Conservation (phyloP, 2,329 filamentous ascomycete species). For the Fusarium sp. region DNA sequence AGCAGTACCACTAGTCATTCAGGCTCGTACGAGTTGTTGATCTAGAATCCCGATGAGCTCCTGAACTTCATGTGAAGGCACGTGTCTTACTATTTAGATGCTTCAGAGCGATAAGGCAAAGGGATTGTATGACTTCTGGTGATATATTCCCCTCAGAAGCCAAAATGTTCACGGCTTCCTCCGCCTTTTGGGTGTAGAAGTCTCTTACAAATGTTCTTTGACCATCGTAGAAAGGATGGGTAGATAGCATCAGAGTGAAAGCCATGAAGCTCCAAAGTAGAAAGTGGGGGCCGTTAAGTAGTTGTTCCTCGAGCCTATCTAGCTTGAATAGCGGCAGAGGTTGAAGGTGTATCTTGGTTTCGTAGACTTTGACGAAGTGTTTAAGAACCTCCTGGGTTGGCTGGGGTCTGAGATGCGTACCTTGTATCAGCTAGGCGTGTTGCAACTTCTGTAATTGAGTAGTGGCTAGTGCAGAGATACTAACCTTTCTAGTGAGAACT, state of each 20-base stretch:
- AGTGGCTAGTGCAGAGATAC: neutral
- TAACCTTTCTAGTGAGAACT: neutral
- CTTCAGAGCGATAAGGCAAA: neutral
- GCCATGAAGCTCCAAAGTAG: neutral
- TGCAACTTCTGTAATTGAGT: accelerated
- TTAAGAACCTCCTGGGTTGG: neutral
- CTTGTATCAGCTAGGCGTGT: neutral
- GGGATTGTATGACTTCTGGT: neutral
- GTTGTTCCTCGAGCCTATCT: neutral
- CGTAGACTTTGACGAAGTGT: neutral
- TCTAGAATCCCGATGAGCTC: neutral
- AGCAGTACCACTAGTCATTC: neutral
- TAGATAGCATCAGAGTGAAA: neutral
- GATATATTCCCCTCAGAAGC: neutral
- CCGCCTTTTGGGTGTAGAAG: neutral
- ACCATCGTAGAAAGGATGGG: neutral
- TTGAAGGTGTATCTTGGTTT: neutral
- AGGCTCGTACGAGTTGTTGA: neutral
- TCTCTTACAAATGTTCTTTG: neutral
- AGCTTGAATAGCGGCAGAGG: neutral
- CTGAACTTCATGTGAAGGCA: accelerated
- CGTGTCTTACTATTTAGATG: neutral
- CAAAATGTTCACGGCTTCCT: accelerated
- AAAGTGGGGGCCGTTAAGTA: accelerated
- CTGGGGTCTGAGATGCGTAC: neutral